Conservation (phyloP, 257 asterid species). For the Solanum arcanum region DNA sequence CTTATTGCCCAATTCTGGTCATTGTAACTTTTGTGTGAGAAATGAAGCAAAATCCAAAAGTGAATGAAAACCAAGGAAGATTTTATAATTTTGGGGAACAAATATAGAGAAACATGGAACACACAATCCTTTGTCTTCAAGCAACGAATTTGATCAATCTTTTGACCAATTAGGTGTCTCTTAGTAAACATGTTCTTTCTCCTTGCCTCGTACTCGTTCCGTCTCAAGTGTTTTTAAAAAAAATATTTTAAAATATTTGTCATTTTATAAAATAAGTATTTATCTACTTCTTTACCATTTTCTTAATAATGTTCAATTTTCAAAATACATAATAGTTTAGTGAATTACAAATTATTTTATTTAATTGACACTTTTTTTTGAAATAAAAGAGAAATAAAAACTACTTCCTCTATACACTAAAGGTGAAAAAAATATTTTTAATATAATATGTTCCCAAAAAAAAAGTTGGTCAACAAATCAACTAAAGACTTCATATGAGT, state of each 20-base stretch:
- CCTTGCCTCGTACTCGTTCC: background rate
- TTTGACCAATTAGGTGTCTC: background rate
- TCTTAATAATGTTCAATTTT: no score
- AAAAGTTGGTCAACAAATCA: background rate
- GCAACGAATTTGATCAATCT: conserved; percentile 9
- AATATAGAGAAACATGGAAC: background rate
- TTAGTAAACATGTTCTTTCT: background rate
- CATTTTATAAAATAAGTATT: no score
- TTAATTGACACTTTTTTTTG: background rate
- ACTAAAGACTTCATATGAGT: background rate
- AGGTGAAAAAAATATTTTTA: no score
- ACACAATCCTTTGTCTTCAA: conserved; percentile 8
- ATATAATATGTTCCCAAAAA: background rate
- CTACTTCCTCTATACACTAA: no score
- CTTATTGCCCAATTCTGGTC: background rate
- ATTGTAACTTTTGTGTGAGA: background rate
- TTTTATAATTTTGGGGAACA: background rate
- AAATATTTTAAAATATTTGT: no score
- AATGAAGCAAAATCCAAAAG: background rate
- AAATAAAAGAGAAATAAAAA: no score
- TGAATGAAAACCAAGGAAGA: background rate
- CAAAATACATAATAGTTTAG: no score
- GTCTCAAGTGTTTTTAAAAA: background rate
- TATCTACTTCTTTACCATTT: background rate
- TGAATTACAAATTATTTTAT: background rate